Evolutionary conservation across 495 filamentous ascomycete species (phyloP), one percentile per base, ranked within the genome.

Genomic region (Aspergillus haitiensis): DNA sequence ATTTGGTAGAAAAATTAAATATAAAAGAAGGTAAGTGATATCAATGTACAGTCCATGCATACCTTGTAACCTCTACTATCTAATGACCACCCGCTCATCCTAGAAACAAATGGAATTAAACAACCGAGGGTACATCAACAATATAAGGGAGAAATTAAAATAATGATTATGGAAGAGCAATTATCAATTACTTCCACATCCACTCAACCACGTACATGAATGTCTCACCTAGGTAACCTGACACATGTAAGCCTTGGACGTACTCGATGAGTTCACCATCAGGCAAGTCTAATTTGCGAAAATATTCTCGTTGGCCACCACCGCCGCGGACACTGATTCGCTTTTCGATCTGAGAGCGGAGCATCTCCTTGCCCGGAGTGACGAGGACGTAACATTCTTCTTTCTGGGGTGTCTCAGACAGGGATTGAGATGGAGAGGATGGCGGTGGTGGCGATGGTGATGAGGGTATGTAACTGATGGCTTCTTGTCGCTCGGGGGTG

Each of bases 131-230:
- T 27, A 3, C 21, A 27, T 3, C 21, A 27, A 27, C 1, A 3
- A 27, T 27, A 27, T 27, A 27, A 27, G 21, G 21, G 37, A 40
- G 37, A 40, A 40, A 40, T 6, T 40, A 40, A 9, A 11, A 40
- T 10, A 40, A 40, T n/a, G 3, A 40, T 40, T 40, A 40, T 40
- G 7, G 37, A 7, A 58, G 12, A 58, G 32, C 21, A 39, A 39
- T 15, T 42, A 40, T 39, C 37, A 21, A 12, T 55, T 35, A 67
- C 39, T 62, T 67, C 65, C 64, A 72, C 42, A 56, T 64, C 70
- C 70, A 72, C 59, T 70, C 70, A 60, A 73, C 48, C 53, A 73
- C 66, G 64, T 73, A 71, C 67, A 71, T 69, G 13, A 73, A 70
- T 15, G 61, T 62, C 46, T 71, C 64, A 2, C 62, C 67, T 34